A percentile compares a stretch with the other conserved stretches of the same genome.
Conservation (phyloP, 2,329 filamentous ascomycete species). For the Myriosclerotinia duriaeana region DNA sequence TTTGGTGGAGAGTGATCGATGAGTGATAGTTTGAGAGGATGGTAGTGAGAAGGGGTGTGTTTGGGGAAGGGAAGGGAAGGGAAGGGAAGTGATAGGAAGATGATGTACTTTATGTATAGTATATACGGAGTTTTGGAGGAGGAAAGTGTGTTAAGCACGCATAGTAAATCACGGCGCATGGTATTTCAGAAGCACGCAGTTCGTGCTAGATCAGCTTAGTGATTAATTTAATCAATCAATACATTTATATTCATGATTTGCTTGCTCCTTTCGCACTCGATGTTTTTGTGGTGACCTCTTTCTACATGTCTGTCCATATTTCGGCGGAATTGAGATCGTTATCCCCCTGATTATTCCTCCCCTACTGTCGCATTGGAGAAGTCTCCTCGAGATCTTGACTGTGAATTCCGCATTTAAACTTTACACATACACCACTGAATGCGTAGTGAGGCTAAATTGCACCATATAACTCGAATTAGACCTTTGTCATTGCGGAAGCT, state of each 20-base stretch:
- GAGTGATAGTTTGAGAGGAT: background rate
- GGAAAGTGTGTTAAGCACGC: background rate
- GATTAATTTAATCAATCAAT: background rate
- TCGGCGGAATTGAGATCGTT: too few species aligned
- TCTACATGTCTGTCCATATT: too few species aligned
- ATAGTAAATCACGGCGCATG: background rate
- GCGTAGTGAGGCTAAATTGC: too few species aligned
- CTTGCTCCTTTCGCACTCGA: background rate
- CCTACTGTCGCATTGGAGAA: too few species aligned
- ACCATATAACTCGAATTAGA: too few species aligned
- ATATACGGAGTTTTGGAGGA: background rate
- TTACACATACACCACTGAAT: too few species aligned
- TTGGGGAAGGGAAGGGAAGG: background rate
- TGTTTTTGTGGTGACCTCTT: background rate
- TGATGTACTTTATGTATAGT: background rate
- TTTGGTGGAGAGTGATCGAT: slow-evolving; percentile 19
- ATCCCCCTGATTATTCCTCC: too few species aligned
- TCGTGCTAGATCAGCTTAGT: slow-evolving; percentile 3
- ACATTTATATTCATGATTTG: background rate
- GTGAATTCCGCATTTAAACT: background rate
- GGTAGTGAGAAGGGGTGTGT: background rate
- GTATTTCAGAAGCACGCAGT: slow-evolving; percentile 1
- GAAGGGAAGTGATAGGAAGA: background rate
- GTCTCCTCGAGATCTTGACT: too few species aligned
- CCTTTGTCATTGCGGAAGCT: too few species aligned